phyloP scores from a whole-genome alignment of 2,329 filamentous ascomycete species.

The Pezicula rhizophila region DNA sequence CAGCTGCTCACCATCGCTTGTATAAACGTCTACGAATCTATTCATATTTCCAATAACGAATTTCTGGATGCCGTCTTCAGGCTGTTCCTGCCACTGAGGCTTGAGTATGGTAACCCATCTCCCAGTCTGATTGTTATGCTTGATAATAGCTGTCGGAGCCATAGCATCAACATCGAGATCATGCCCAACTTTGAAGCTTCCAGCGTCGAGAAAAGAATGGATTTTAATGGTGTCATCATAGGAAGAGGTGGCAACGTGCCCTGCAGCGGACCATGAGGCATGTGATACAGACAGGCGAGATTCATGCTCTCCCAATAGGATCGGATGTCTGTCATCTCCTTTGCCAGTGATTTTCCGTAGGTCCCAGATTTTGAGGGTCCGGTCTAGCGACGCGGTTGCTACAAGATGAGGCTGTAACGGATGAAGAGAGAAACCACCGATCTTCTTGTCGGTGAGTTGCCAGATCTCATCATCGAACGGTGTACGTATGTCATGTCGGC shows the following conservation, averaged over 20 bases:
- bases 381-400: constrained; percentile 83
- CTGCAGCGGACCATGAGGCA: constrained; percentile 79
- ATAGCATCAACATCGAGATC: constrained; percentile 57
- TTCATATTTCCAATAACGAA: constrained; percentile 98
- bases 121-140: constrained; percentile 93
- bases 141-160: constrained; percentile 61
- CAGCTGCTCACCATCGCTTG: constrained; percentile 74
- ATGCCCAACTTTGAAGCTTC: constrained; percentile 52
- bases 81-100: constrained; percentile 82
- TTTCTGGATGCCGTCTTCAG: constrained; percentile 73
- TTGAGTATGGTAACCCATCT: constrained; percentile 81
- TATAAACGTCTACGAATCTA: constrained; percentile 88
- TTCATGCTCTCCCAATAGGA: constrained; percentile 72
- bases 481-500: constrained; percentile 71
- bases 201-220: constrained; percentile 65
- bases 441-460: constrained; percentile 83
- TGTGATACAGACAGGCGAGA: constrained; percentile 85
- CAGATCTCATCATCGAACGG: constrained; percentile 58
- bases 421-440: constrained; percentile 85
- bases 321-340: constrained; percentile 54
- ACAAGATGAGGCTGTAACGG: constrained; percentile 75
- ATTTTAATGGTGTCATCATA: constrained; percentile 97
- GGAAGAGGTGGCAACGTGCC: constrained; percentile 82
- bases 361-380: constrained; percentile 90
- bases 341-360: constrained; percentile 69